phyloP scores from a whole-genome alignment of 345 rosid genomes.

The Linum lewisii region DNA sequence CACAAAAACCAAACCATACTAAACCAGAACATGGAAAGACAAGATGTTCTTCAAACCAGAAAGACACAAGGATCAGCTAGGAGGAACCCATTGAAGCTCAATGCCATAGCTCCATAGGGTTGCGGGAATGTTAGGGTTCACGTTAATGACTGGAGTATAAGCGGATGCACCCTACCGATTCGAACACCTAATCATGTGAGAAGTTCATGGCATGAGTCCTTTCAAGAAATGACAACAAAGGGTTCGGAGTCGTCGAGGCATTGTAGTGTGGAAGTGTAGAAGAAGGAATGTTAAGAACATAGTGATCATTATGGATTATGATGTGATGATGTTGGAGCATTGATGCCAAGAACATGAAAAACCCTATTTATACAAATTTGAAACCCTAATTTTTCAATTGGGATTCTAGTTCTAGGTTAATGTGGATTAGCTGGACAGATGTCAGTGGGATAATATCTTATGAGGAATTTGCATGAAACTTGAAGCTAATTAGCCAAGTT shows the following conservation, averaged over 20 bases:
- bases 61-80: conserved; percentile 16
- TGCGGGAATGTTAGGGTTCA: conserved; percentile 18
- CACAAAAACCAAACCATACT: neutral
- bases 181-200: conserved; percentile 42
- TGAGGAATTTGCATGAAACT: conserved; percentile 11
- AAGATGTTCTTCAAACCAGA: neutral
- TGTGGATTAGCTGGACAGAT: neutral
- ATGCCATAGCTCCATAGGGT: conserved; percentile 42
- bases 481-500: conserved; percentile 17
- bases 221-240: conserved; percentile 59
- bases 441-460: neutral
- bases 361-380: conserved; percentile 19
- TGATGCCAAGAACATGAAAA: conserved; percentile 5
- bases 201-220: conserved; percentile 50
- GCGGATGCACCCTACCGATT: conserved; percentile 50
- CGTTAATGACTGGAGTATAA: conserved; percentile 36
- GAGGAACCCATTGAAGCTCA: conserved; percentile 52
- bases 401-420: too few relatives aligned
- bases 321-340: conserved; percentile 2
- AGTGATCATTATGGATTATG: conserved; percentile 11
- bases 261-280: conserved; percentile 19
- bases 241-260: conserved; percentile 25
- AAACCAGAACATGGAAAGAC: neutral
- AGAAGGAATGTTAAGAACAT: conserved; percentile 14
- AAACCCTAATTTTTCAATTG: too few relatives aligned